Conservation (phyloP, 176 grass and related monocot species). For the Puya raimondii region DNA sequence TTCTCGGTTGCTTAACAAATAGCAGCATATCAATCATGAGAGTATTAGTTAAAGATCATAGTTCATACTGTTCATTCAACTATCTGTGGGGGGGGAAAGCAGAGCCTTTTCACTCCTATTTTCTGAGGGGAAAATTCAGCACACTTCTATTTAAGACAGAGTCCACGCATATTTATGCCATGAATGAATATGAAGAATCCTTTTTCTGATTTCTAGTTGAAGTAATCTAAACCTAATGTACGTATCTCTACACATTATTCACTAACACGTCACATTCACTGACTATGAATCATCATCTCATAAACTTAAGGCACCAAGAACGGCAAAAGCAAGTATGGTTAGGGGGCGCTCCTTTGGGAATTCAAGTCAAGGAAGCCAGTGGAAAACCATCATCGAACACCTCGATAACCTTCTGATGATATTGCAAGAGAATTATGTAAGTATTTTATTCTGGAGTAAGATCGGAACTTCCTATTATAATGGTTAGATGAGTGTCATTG, state of each 20-base stretch:
- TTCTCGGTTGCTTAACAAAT: too few species aligned
- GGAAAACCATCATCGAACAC: slow-evolving; percentile 57
- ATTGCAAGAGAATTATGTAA: slow-evolving; percentile 83
- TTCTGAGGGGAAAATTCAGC: too few species aligned
- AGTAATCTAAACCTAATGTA: too few species aligned
- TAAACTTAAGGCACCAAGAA: slow-evolving; percentile 33
- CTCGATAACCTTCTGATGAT: slow-evolving; percentile 53
- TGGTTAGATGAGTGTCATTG: slow-evolving; percentile 18
- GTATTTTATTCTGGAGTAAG: slow-evolving; percentile 9
- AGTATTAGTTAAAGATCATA: too few species aligned
- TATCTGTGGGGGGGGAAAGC: too few species aligned
- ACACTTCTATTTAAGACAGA: too few species aligned
- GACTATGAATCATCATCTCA: slow-evolving; percentile 14
- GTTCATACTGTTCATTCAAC: too few species aligned
- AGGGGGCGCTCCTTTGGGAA: slow-evolving; percentile 64
- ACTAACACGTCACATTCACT: slow-evolving; percentile 3
- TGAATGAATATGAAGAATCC: too few species aligned
- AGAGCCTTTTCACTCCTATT: too few species aligned
- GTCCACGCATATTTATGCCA: too few species aligned
- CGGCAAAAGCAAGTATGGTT: slow-evolving; percentile 71
- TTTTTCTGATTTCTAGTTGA: too few species aligned
- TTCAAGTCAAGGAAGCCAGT: slow-evolving; percentile 64
- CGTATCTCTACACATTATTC: neutral
- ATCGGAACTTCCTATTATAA: slow-evolving; percentile 7
- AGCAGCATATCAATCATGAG: too few species aligned